A percentile compares a stretch with the other conserved stretches of the same genome.
Evolutionary conservation across 208 protist genomes (phyloP).

Genomic region (Leishmania arabica): DNA sequence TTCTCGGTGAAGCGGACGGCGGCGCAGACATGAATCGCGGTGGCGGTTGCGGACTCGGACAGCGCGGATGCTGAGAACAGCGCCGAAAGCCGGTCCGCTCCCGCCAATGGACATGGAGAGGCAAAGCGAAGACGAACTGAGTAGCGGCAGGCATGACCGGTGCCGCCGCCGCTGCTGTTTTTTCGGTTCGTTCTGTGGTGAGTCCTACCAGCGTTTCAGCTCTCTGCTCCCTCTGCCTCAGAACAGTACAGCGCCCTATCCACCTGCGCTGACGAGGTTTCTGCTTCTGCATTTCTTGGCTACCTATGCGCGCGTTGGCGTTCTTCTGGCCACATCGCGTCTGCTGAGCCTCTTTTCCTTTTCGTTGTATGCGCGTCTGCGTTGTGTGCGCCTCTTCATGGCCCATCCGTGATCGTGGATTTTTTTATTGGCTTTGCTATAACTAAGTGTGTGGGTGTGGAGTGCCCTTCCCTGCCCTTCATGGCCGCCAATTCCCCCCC

Average conservation of each 20-base stretch:
- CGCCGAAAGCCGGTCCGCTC: neutral
- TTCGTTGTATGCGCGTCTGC: neutral
- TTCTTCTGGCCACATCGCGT: neutral
- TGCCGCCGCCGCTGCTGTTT: neutral
- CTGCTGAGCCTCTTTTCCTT: neutral
- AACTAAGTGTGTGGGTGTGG: neutral
- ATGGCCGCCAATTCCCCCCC: neutral
- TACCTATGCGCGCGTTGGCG: neutral
- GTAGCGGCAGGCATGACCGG: neutral
- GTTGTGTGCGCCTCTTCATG: neutral
- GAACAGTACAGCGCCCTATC: neutral
- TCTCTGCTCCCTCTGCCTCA: neutral
- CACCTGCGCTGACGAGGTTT: neutral
- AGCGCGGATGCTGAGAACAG: neutral
- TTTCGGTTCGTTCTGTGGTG: neutral
- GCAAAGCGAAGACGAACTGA: neutral
- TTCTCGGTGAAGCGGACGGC: slow-evolving; percentile 66
- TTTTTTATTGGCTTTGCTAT: neutral
- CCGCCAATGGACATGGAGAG: neutral
- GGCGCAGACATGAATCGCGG: neutral
- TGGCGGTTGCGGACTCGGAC: neutral
- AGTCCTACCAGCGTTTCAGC: neutral
- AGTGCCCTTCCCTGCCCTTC: neutral
- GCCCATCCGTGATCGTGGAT: neutral
- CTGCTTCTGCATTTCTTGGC: neutral